Conservation (phyloP, 139 green algal genomes). For the Ostreobium quekettii region DNA sequence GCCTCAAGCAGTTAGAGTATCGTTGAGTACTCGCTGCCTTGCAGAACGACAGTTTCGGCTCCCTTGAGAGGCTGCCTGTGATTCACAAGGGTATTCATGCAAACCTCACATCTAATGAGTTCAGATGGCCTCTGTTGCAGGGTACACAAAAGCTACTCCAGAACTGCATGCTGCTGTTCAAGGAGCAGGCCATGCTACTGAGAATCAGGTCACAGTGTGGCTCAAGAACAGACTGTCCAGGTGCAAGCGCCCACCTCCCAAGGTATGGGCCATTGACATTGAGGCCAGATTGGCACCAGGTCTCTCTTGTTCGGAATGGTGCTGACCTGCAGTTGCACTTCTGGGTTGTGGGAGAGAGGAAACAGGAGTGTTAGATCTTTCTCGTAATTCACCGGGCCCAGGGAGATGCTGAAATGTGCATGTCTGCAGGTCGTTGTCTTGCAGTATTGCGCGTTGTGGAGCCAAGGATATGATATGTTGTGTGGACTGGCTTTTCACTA, state of each 20-base stretch:
- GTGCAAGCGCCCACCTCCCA: background rate
- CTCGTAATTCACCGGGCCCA: no score
- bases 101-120: background rate
- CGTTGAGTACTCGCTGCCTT: no score
- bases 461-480: background rate
- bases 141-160: constrained; percentile 6
- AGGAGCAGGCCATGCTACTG: constrained; percentile 9
- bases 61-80: background rate
- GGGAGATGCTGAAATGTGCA: no score
- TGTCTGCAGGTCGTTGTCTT: no score
- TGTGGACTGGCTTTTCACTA: background rate
- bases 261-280: no score
- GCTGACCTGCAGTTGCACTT: no score
- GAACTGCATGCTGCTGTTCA: constrained; percentile 19
- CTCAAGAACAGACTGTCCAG: constrained; percentile 15
- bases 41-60: background rate
- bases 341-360: no score
- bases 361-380: no score
- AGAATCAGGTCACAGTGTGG: constrained; percentile 11
- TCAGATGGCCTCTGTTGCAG: background rate
- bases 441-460: background rate
- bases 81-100: background rate
- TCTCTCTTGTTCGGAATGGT: no score
- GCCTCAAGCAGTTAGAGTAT: no score
- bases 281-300: no score